phyloP scores from a whole-genome alignment of 495 filamentous ascomycete genomes.

The Filosporella fistucella region DNA sequence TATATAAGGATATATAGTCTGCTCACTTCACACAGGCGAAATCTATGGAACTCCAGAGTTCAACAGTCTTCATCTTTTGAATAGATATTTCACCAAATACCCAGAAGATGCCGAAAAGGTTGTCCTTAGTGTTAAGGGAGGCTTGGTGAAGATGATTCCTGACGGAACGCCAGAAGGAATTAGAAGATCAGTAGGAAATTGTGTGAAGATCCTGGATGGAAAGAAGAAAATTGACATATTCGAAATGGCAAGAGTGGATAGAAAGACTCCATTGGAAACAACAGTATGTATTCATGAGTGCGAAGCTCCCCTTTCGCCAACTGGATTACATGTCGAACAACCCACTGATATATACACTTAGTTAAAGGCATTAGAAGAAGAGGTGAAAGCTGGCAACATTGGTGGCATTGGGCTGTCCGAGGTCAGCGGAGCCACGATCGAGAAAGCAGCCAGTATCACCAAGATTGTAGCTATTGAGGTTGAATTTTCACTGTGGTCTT shows the following conservation, averaged over 20 bases:
- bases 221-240: constrained; percentile 83
- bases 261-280: constrained; percentile 43
- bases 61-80: constrained; percentile 63
- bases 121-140: constrained; percentile 63
- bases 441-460: constrained; percentile 62
- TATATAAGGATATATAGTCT: neutral
- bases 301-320: too few relatives aligned
- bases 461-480: constrained; percentile 75
- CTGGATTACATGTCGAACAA: too few relatives aligned
- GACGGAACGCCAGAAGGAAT: constrained; percentile 57
- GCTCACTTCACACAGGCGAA: constrained; percentile 42
- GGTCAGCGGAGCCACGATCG: constrained; percentile 67
- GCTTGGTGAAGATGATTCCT: constrained; percentile 16
- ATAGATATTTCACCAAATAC: constrained; percentile 62
- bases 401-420: constrained; percentile 77
- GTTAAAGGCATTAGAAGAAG: constrained; percentile 48
- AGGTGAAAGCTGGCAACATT: constrained; percentile 70
- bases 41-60: constrained; percentile 69
- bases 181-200: constrained; percentile 62
- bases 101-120: constrained; percentile 65
- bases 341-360: too few relatives aligned
- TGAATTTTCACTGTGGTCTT: constrained; percentile 68
- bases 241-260: constrained; percentile 70
- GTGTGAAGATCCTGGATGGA: constrained; percentile 56
- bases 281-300: too few relatives aligned